Evolutionary conservation across 306 rosid genomes (phyloP), one percentile per base, ranked within the genome.

Genomic region (Acacia confusa): DNA sequence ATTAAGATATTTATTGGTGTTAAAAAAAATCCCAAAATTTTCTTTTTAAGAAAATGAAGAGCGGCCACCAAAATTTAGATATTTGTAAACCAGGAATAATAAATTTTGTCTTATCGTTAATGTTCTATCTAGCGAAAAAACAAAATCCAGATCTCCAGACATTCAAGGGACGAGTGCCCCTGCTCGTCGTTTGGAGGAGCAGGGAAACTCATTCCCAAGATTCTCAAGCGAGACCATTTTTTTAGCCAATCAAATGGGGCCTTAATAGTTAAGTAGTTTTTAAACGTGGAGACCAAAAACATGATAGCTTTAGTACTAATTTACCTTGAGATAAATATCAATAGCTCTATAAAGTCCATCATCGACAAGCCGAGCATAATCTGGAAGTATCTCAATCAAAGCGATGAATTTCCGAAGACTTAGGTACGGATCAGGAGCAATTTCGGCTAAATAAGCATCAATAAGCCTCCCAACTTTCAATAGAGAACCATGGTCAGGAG

Each of bases 321-420:
- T 79, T 89, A 91, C 98, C 92, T 94, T 94, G 84, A 94, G 72
- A 82, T 91, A 92, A 57, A 94, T 89, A 81, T 94, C 98, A 25
- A 92, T 30, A 1, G 98, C 97, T 86, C 97, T 88, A 50, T 94
- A 94, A 66, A 92, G 87, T 44, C 98, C 97, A 80, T 94, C 98
- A 36, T 90, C 94, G 1, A 92, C 83, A 52, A 92, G 92, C n/a
- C 97, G 94, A 83, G 97, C 94, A 87, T 94, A 90, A 69, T 92
- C 94, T 15, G 97, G 98, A 30, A 94, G 89, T 85, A 90, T 78
- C 87, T 92, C 97, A n/a, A 89, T 87, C 77, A 92, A 64, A 36
- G 90, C 91, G 53, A 83, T 67, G 75, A 94, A 92, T 64, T 92
- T 94, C 34, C 74, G 87, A 41, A 88, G 78, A 84, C 81, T 90